Conservation (phyloP, 2,329 filamentous ascomycete species). For the Onygenales sp. region DNA sequence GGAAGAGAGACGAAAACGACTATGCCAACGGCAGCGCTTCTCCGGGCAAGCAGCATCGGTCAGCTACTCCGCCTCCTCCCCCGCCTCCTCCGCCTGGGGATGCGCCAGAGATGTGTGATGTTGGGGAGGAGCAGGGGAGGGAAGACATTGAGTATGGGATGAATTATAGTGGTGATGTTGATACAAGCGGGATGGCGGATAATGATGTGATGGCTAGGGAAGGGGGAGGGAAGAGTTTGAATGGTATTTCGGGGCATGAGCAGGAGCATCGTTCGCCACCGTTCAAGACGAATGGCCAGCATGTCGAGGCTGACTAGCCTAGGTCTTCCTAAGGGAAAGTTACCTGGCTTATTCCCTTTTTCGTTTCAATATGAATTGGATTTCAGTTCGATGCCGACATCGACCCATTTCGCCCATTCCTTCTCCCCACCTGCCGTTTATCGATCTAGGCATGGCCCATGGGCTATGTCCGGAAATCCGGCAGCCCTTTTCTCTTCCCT, state of each 20-base stretch:
- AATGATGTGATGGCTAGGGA: not conserved
- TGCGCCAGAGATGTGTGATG: constrained; percentile 15
- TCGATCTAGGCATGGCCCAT: too few relatives aligned
- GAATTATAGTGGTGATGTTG: not conserved
- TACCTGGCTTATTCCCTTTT: too few relatives aligned
- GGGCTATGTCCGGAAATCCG: too few relatives aligned
- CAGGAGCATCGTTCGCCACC: too few relatives aligned
- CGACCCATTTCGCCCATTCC: too few relatives aligned
- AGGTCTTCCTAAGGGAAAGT: too few relatives aligned
- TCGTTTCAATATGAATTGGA: too few relatives aligned
- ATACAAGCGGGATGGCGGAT: not conserved
- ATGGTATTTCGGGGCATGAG: not conserved
- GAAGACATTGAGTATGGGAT: constrained; percentile 7
- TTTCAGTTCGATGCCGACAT: too few relatives aligned
- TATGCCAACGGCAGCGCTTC: constrained; percentile 11
- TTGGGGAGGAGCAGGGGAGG: constrained; percentile 7
- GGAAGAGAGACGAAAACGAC: constrained; percentile 14
- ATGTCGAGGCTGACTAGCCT: not conserved
- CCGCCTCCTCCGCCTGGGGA: constrained; percentile 22
- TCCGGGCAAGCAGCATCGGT: constrained; percentile 13
- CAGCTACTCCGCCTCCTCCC: constrained; percentile 17
- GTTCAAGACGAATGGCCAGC: not conserved
- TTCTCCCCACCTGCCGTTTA: too few relatives aligned
- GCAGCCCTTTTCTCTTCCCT: too few relatives aligned
- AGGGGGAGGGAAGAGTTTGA: not conserved